phyloP scores from a whole-genome alignment of 805 yeast species.

The Metschnikowia picachoensis region DNA sequence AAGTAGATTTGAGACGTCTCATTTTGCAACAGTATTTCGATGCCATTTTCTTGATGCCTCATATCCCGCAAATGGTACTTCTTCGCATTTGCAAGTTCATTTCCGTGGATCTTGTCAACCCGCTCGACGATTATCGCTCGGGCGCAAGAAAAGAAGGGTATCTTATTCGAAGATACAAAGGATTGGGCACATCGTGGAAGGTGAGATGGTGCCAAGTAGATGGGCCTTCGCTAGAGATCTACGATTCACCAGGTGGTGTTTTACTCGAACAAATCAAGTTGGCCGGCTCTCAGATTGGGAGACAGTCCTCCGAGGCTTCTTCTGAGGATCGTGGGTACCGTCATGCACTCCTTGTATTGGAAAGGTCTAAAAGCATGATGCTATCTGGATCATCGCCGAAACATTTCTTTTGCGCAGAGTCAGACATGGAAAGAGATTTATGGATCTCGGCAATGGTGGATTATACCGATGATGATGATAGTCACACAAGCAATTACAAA shows the following conservation, averaged over 20 bases:
- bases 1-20: conserved; percentile 58
- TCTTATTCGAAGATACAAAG: conserved; percentile 59
- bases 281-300: conserved; percentile 51
- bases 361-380: conserved; percentile 36
- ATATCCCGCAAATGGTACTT: conserved; percentile 50
- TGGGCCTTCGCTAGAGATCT: conserved; percentile 53
- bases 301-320: conserved; percentile 42
- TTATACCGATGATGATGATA: conserved; percentile 24
- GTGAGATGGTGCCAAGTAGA: conserved; percentile 64
- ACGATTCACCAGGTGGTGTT: conserved; percentile 54
- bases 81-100: conserved; percentile 58
- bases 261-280: conserved; percentile 50
- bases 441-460: conserved; percentile 56
- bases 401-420: conserved; percentile 75
- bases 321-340: conserved; percentile 47
- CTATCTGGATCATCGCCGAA: conserved; percentile 38
- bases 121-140: conserved; percentile 48
- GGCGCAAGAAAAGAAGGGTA: conserved; percentile 63
- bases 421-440: conserved; percentile 66
- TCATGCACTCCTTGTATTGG: conserved; percentile 59
- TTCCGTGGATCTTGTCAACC: conserved; percentile 62
- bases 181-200: conserved; percentile 64
- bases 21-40: conserved; percentile 57
- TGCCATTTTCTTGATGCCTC: conserved; percentile 53
- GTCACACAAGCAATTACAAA: not conserved